A percentile compares a stretch with the other conserved stretches of the same genome.
Evolutionary conservation across 2,329 filamentous ascomycete species (phyloP).

Genomic region (Fusarium kyushuense): DNA sequence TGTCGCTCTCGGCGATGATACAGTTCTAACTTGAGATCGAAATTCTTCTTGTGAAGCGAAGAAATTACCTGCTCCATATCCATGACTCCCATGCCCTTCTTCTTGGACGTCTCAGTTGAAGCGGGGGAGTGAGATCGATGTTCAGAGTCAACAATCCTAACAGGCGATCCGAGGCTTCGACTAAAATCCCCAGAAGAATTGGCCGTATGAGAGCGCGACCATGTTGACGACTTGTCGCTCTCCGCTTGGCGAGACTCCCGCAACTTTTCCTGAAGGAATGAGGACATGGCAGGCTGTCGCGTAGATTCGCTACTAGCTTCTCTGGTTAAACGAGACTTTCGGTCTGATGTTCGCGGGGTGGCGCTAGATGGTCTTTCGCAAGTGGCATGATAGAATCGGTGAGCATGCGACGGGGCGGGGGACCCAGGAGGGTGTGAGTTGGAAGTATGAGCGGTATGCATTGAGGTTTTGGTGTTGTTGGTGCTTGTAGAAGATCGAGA

Average conservation of each 20-base stretch:
- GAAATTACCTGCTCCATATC: slow-evolving; percentile 78
- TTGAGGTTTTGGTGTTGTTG: slow-evolving; percentile 56
- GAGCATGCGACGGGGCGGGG: slow-evolving; percentile 52
- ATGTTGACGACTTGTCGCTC: slow-evolving; percentile 55
- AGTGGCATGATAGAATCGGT: slow-evolving; percentile 57
- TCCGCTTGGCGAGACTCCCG: slow-evolving; percentile 64
- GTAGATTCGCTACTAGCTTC: slow-evolving; percentile 57
- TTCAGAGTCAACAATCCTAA: slow-evolving; percentile 51
- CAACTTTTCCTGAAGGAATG: slow-evolving; percentile 67
- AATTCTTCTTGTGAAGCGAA: slow-evolving; percentile 79
- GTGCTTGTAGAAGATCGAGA: slow-evolving; percentile 62
- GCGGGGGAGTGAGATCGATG: slow-evolving; percentile 59
- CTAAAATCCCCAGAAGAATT: slow-evolving; percentile 55
- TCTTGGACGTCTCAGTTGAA: slow-evolving; percentile 56
- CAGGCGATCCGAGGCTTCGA: slow-evolving; percentile 56
- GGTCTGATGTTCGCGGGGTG: slow-evolving; percentile 55
- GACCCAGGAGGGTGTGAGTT: slow-evolving; percentile 56
- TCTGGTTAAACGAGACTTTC: slow-evolving; percentile 58
- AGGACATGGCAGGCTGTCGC: slow-evolving; percentile 59
- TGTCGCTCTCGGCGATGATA: slow-evolving; percentile 76
- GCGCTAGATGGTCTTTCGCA: slow-evolving; percentile 50
- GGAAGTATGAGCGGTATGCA: slow-evolving; percentile 58
- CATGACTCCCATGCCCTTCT: slow-evolving; percentile 71
- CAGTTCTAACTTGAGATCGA: slow-evolving; percentile 79
- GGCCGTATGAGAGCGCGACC: slow-evolving; percentile 54